Percentiles rank a stretch among this genome's conserved stretches.
Conservation (phyloP, 2,329 filamentous ascomycete genomes). For the Purpureocillium lavendulum region DNA sequence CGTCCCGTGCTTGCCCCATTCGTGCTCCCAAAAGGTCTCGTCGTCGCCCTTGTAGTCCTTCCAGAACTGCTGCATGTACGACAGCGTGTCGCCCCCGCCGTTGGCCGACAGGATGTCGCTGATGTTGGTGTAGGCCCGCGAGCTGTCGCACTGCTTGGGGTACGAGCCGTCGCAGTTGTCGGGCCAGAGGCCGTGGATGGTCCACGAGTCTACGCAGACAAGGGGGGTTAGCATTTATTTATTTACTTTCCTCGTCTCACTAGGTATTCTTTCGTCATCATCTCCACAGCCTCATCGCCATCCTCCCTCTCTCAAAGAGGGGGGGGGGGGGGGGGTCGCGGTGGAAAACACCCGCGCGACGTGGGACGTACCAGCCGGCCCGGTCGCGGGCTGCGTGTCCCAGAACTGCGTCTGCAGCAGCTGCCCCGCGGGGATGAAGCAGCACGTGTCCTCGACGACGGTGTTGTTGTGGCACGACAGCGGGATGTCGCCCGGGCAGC, state of each 20-base stretch:
- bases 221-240: background rate
- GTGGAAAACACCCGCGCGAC: too few species aligned
- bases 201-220: slow-evolving; percentile 55
- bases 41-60: slow-evolving; percentile 58
- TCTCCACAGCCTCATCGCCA: too few species aligned
- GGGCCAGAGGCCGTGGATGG: slow-evolving; percentile 61
- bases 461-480: slow-evolving; percentile 58
- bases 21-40: slow-evolving; percentile 63
- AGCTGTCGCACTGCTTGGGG: slow-evolving; percentile 55
- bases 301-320: background rate
- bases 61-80: slow-evolving; percentile 65
- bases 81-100: slow-evolving; percentile 43
- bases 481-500: slow-evolving; percentile 25
- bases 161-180: slow-evolving; percentile 64
- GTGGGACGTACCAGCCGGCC: slow-evolving; percentile 40
- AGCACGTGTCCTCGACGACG: slow-evolving; percentile 55
- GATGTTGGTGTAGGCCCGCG: slow-evolving; percentile 57
- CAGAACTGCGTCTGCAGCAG: slow-evolving; percentile 71
- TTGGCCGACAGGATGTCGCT: slow-evolving; percentile 50
- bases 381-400: slow-evolving; percentile 57
- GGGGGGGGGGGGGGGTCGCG: too few species aligned
- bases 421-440: slow-evolving; percentile 63
- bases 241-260: background rate
- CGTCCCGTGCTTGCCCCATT: slow-evolving; percentile 66
- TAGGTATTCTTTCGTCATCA: too few species aligned